Percentiles rank a stretch among this genome's conserved stretches.
Conservation (phyloP, 139 green algal genomes). For the Tetradesmus lagerheimii region DNA sequence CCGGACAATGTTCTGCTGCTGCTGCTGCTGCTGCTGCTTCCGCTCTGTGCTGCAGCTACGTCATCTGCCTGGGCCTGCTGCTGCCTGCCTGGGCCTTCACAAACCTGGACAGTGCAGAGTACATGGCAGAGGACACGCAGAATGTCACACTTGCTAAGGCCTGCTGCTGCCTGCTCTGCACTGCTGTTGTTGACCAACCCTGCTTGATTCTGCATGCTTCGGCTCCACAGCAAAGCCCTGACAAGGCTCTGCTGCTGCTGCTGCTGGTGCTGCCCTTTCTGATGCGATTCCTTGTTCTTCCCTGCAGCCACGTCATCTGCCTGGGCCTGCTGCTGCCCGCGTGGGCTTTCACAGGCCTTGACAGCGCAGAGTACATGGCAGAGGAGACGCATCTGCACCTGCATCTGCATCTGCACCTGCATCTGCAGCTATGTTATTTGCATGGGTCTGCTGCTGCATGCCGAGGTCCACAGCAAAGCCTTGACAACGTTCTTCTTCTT, state of each 20-base stretch:
- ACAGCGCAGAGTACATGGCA: slow-evolving; percentile 17
- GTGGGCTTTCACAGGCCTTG: slow-evolving; percentile 36
- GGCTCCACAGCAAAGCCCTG: too few relatives aligned
- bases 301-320: neutral
- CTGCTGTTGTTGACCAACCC: too few relatives aligned
- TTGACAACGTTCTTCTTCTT: neutral
- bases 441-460: slow-evolving; percentile 31
- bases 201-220: slow-evolving; percentile 31
- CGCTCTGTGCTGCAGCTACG: too few relatives aligned
- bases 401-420: neutral
- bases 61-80: slow-evolving; percentile 26
- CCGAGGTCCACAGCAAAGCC: slow-evolving; percentile 23
- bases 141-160: too few relatives aligned
- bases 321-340: slow-evolving; percentile 39
- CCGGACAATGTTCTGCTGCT: too few relatives aligned
- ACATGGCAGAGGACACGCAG: slow-evolving; percentile 28
- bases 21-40: too few relatives aligned
- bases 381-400: neutral
- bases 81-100: slow-evolving; percentile 41
- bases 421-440: slow-evolving; percentile 11
- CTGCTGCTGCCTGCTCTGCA: neutral
- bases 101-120: slow-evolving; percentile 3
- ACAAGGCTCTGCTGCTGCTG: too few relatives aligned
- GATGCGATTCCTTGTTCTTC: too few relatives aligned
- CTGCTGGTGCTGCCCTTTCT: too few relatives aligned